These are phyloP conservation scores for Podospora tetraspora DNA, from an alignment of 495 filamentous ascomycete species.

Conservation along the genomic window DNA sequence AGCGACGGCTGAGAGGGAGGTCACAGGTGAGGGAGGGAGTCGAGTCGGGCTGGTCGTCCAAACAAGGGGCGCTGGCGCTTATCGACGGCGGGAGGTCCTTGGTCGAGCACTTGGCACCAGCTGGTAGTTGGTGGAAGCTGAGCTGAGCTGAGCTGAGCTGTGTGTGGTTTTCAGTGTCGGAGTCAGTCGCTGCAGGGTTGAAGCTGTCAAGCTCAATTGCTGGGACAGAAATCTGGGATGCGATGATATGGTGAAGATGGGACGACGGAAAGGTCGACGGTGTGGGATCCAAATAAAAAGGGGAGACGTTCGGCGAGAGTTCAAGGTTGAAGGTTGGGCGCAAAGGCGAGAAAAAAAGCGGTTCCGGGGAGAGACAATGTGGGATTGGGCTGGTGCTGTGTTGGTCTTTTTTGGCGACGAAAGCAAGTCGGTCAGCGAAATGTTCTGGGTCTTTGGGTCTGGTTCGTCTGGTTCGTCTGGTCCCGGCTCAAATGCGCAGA, in stretches of 20 bases:
- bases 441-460: background rate
- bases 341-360: conserved; percentile 10
- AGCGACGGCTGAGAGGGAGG: conserved; percentile 4
- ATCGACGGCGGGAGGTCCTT: conserved; percentile 9
- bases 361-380: background rate
- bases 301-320: background rate
- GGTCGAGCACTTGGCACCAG: conserved; percentile 1
- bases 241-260: background rate
- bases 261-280: background rate
- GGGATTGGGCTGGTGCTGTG: conserved; percentile 15
- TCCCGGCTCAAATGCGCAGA: background rate
- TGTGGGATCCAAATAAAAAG: conserved; percentile 8
- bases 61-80: conserved; percentile 11
- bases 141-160: background rate
- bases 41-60: background rate
- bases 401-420: background rate
- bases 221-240: no score
- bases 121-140: background rate
- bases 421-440: conserved; percentile 21
- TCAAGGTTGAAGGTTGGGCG: conserved; percentile 19
- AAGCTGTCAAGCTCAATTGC: conserved; percentile 7
- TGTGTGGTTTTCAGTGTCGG: background rate
- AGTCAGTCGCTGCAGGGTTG: background rate
- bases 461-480: background rate
- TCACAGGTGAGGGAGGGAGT: background rate